phyloP scores from a whole-genome alignment of 2,329 filamentous ascomycete genomes.

The Fusarium circinatum region DNA sequence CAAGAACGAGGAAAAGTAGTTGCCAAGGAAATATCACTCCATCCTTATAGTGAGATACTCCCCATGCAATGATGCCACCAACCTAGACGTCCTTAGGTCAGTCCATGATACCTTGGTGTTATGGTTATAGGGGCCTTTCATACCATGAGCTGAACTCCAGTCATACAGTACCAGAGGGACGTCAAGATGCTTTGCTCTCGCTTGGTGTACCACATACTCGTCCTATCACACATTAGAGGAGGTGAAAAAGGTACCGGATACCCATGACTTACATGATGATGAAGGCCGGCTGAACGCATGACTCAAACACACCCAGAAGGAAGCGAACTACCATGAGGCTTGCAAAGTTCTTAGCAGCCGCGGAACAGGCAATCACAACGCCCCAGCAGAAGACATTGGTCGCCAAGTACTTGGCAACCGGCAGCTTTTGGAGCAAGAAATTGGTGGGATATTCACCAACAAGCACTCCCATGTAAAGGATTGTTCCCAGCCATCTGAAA shows the following conservation, averaged over 20 bases:
- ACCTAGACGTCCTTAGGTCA: background rate
- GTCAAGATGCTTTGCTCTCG: background rate
- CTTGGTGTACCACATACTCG: slow-evolving; percentile 4
- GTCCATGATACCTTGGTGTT: background rate
- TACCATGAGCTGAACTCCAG: background rate
- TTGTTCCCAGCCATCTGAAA: slow-evolving; percentile 61
- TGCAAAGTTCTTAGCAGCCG: slow-evolving; percentile 52
- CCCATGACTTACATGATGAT: slow-evolving; percentile 49
- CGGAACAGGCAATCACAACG: slow-evolving; percentile 48
- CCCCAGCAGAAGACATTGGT: slow-evolving; percentile 57
- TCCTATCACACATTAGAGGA: background rate
- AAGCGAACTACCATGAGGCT: slow-evolving; percentile 54
- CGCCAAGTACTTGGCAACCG: slow-evolving; percentile 56
- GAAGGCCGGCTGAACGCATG: slow-evolving; percentile 56
- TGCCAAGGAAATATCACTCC: background rate
- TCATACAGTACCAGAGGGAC: background rate
- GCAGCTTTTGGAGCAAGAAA: slow-evolving; percentile 57
- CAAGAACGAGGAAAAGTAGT: background rate
- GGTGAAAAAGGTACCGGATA: accelerated
- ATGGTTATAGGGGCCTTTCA: background rate
- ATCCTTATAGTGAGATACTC: background rate
- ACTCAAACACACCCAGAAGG: slow-evolving; percentile 58
- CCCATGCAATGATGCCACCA: background rate
- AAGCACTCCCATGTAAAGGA: slow-evolving; percentile 54
- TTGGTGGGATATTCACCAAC: slow-evolving; percentile 59